Conservation (phyloP, 2,329 filamentous ascomycete genomes). For the Botrytis fabae region DNA sequence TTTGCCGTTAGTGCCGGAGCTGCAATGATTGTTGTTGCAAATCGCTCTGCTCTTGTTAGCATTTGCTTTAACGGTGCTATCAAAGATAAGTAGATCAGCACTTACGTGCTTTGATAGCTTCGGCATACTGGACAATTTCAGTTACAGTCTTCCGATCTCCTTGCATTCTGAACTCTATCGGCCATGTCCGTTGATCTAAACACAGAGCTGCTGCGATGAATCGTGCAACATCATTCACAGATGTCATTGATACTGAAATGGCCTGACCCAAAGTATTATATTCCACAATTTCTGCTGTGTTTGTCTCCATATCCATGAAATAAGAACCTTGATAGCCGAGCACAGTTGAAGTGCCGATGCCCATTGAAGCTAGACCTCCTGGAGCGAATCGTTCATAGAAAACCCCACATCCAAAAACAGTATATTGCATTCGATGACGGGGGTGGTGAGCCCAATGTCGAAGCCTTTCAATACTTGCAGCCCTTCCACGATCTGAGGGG, state of each 20-base stretch:
- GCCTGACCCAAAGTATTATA: slow-evolving; percentile 51
- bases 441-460: slow-evolving; percentile 51
- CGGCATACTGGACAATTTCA: slow-evolving; percentile 56
- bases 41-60: slow-evolving; percentile 25
- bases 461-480: slow-evolving; percentile 57
- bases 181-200: slow-evolving; percentile 61
- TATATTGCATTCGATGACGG: slow-evolving; percentile 60
- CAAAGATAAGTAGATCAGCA: slow-evolving; percentile 14
- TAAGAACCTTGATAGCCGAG: slow-evolving; percentile 61
- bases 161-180: slow-evolving; percentile 65
- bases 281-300: slow-evolving; percentile 61
- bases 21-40: slow-evolving; percentile 32
- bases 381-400: slow-evolving; percentile 75
- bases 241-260: slow-evolving; percentile 65
- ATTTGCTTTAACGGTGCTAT: not conserved
- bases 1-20: slow-evolving; percentile 29
- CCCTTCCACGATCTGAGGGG: slow-evolving; percentile 60
- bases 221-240: slow-evolving; percentile 67
- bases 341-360: slow-evolving; percentile 58
- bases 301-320: slow-evolving; percentile 60
- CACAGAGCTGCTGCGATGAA: slow-evolving; percentile 71
- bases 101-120: slow-evolving; percentile 51
- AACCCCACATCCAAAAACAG: slow-evolving; percentile 71
- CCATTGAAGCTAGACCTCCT: slow-evolving; percentile 60
- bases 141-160: slow-evolving; percentile 65